Base-by-base conservation (phyloP, 441 rosid species). In the Pelargonium cotyledonis region DNA sequence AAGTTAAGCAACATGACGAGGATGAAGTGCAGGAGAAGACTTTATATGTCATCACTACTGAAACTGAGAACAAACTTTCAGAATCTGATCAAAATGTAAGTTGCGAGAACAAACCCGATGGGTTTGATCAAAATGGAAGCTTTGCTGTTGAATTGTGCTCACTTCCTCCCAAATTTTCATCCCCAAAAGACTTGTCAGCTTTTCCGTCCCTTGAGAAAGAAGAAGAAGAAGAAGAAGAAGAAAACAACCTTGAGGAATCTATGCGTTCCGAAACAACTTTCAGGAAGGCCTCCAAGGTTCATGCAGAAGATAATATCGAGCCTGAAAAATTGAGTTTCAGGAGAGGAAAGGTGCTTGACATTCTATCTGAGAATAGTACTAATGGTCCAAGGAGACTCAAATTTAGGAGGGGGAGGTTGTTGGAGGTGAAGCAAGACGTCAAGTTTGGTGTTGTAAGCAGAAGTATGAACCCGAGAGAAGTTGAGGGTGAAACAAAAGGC, bases 311-410 rank as follows among this genome's bases (percentile, higher is more conserved):
- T 5, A 65, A 8, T 67, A 73, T 70, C 46, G 72, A 58, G 51
- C 80, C 86, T 14, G 67, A 63, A 74, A 90, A 83, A 78, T 78
- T 88, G 62, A 74, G 26, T 58, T 86, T 86, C 76, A 90, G 82
- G 82, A 89, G 89, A 70, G 90, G 91, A 76, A 90, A 79, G 79
- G 72, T 81, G 55, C 61, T 85, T 62, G 91, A 85, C 5, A 47
- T 83, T 76, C 81, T 78, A 76, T 66, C 86, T 29, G 85, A 79
- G 78, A 11, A 55, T 21, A 76, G 67, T 8, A 8, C 49, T 63
- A 77, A 78, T 74, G 68, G 79, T 76, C 88, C 89, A 43, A 85
- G 89, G 76, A 89, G 83, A 79, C 87, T 85, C 57, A 90, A 85
- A 66, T 89, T 90, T 77, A 86, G 87, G 82, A 78, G 69, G 75